Evolutionary conservation across 1,139 yeast genomes (phyloP), one percentile per base, ranked within the genome.

Genomic region (Kluyveromyces sp.): DNA sequence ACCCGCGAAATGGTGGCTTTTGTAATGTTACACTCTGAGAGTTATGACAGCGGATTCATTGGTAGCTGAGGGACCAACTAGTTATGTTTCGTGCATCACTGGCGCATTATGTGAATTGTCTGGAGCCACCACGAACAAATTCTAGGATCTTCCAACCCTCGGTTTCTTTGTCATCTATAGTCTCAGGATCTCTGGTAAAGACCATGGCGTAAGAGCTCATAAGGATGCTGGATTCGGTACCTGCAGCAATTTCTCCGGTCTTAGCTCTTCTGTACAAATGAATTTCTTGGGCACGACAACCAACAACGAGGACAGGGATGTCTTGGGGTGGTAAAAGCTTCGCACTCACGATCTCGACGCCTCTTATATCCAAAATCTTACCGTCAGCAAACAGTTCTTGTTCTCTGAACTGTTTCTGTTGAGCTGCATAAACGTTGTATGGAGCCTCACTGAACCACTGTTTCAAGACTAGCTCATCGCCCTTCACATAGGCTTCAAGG

Each of bases 121-220:
- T 80, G 41, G 95, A 82, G 41, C 88, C 94, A 54, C 96, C 96
- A 63, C 96, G 83, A 43, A 88, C 96, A 63, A 94, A 85, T 67
- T 94, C 98, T 60, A 92, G 69, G 46, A 94, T 80, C 70, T 86
- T 87, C 98, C 98, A 94, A 35, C 99, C 99, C 60, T 87, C 95
- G 22, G 99, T 94, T 56, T 82, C 88, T 46, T 77, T 75, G 63
- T 94, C 86, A 49, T 82, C 95, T 61, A 94, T 79, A 52, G 89
- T 89, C 64, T 89, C 98, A 9, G 96, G 89, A 44, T 85, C 72
- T 66, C 98, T 78, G 22, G 98, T 88, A 58, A 94, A 73, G 25
- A 92, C 98, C 89, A 94, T 82, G 40, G 96, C 97, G 63, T 94
- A 94, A 12, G 95, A 83, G 57, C 95, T 83, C 74, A 87, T 76